Conservation (phyloP, 2,329 filamentous ascomycete species). For the Penicillium sp. region DNA sequence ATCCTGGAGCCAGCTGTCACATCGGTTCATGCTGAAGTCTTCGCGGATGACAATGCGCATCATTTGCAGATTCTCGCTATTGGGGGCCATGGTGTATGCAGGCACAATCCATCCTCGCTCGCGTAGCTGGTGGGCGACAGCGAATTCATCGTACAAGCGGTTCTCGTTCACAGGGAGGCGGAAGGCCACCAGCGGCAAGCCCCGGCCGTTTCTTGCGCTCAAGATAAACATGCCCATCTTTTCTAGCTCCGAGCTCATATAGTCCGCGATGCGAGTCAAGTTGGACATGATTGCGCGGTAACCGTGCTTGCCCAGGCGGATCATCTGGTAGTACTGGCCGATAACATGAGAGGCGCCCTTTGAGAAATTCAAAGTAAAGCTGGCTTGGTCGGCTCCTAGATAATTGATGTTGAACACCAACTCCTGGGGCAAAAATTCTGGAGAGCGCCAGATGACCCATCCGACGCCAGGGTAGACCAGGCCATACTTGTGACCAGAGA, state of each 20-base stretch:
- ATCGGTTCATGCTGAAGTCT: conserved; percentile 81
- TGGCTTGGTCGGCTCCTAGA: conserved; percentile 89
- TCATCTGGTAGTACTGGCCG: conserved; percentile 96
- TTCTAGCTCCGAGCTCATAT: conserved; percentile 71
- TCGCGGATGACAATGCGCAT: conserved; percentile 89
- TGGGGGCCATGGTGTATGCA: conserved; percentile 94
- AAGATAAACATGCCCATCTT: conserved; percentile 82
- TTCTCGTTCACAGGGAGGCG: conserved; percentile 62
- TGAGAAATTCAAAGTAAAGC: conserved; percentile 96
- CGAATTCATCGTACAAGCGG: conserved; percentile 70
- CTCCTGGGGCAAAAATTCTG: conserved; percentile 81
- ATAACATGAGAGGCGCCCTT: conserved; percentile 94
- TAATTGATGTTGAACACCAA: conserved; percentile 99
- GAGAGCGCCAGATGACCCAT: conserved; percentile 85
- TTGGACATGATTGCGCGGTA: conserved; percentile 95
- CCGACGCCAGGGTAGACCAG: conserved; percentile 86
- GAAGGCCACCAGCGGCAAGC: conserved; percentile 88
- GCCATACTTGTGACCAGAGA: conserved; percentile 86
- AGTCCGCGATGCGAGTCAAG: conserved; percentile 84
- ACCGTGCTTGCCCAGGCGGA: conserved; percentile 87
- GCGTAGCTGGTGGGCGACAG: conserved; percentile 79
- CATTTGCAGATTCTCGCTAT: conserved; percentile 81
- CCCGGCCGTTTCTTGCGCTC: conserved; percentile 72
- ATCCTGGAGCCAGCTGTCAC: conserved; percentile 74
- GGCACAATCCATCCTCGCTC: conserved; percentile 90